Conservation (phyloP, 1,139 yeast species). For the Saccharomyces hybrid region DNA sequence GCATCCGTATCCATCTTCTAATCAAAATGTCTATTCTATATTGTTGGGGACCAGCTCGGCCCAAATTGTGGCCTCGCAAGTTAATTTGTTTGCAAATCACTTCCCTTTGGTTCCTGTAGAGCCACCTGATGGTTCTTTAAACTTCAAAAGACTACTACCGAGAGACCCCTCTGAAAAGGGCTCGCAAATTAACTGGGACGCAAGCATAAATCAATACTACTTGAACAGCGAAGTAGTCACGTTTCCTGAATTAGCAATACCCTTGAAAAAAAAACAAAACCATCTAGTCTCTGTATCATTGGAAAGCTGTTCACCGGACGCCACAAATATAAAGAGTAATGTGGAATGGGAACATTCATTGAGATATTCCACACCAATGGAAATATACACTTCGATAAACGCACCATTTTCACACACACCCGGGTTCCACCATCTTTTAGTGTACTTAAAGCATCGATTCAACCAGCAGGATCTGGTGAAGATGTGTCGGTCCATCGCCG, state of each 20-base stretch:
- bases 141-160: constrained; percentile 20
- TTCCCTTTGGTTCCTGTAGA: constrained; percentile 27
- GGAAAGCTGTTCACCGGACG: constrained; percentile 21
- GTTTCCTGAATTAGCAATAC: constrained; percentile 21
- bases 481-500: constrained; percentile 85
- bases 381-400: constrained; percentile 66
- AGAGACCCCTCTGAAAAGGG: constrained; percentile 11
- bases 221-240: constrained; percentile 18
- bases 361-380: constrained; percentile 60
- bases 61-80: constrained; percentile 19
- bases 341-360: constrained; percentile 32
- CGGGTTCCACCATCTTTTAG: constrained; percentile 77
- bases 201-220: constrained; percentile 26
- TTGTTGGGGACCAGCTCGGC: constrained; percentile 23
- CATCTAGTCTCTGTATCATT: constrained; percentile 22
- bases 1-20: constrained; percentile 19
- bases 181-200: constrained; percentile 8
- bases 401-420: constrained; percentile 83
- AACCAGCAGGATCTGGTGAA: constrained; percentile 62
- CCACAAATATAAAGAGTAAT: constrained; percentile 14
- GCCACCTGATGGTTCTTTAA: constrained; percentile 8
- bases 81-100: constrained; percentile 24
- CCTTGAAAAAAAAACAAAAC: neutral
- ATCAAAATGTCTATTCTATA: constrained; percentile 19
- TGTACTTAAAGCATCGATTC: constrained; percentile 66